A percentile compares a stretch with the other conserved stretches of the same genome.
These are phyloP conservation scores for Besnoitia besnoiti DNA, from an alignment of 169 alveolate species.

Conservation along the genomic window DNA sequence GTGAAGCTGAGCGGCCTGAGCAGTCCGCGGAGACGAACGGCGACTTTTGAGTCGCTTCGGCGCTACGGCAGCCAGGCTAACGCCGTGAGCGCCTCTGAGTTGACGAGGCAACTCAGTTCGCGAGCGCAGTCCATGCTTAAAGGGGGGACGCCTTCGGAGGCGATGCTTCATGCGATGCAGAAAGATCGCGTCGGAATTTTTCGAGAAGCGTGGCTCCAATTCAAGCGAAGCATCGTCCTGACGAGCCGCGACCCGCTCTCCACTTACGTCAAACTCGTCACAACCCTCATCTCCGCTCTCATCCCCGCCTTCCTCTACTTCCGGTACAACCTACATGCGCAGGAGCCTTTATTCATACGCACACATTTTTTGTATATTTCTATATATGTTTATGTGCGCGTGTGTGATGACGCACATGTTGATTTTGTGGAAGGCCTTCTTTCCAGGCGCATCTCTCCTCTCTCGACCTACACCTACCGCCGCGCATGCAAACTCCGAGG, in stretches of 20 bases:
- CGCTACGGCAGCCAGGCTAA: no score
- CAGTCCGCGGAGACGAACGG: no score
- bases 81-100: no score
- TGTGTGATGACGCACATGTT: background rate
- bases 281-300: conserved; percentile 47
- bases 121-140: no score
- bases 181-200: conserved; percentile 32
- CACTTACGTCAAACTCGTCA: conserved; percentile 40
- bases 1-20: no score
- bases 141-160: background rate
- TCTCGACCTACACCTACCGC: no score
- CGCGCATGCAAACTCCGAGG: no score
- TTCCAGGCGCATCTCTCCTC: no score
- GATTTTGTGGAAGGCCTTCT: background rate
- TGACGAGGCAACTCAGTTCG: no score
- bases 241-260: conserved; percentile 49
- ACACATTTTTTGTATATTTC: no score
- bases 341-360: background rate
- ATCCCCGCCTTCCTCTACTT: conserved; percentile 46
- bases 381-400: background rate
- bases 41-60: no score
- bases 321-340: background rate
- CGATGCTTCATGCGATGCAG: background rate
- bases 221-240: conserved; percentile 41
- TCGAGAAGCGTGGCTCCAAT: conserved; percentile 41